Conservation (phyloP, 768 basidiomycete genomes). For the Lentinula detonsa region DNA sequence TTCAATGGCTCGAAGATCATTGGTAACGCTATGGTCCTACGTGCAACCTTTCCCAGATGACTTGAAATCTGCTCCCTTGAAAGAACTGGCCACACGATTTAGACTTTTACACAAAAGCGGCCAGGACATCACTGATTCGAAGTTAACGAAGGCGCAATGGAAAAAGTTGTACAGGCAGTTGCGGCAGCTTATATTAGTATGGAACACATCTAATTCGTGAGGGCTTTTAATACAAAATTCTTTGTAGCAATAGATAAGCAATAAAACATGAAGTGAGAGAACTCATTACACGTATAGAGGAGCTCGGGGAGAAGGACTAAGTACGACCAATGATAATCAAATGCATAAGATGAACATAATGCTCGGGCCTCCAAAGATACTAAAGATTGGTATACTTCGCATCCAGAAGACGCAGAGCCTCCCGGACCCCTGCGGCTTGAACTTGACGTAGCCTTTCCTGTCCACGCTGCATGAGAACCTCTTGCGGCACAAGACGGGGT, state of each 20-base stretch:
- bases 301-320: background rate
- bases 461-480: constrained; percentile 59
- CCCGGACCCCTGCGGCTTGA: constrained; percentile 63
- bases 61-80: constrained; percentile 37
- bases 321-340: background rate
- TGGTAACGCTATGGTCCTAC: constrained; percentile 60
- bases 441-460: constrained; percentile 58
- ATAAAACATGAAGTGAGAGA: background rate
- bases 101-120: constrained; percentile 28
- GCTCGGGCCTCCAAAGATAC: background rate
- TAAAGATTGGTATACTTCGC: constrained; percentile 33
- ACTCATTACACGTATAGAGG: background rate
- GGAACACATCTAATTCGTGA: constrained; percentile 7
- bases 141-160: constrained; percentile 24
- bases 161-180: constrained; percentile 33
- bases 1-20: constrained; percentile 41
- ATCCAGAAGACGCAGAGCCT: constrained; percentile 73
- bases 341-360: background rate
- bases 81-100: constrained; percentile 40
- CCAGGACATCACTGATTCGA: constrained; percentile 13
- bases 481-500: constrained; percentile 52
- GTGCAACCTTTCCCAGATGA: constrained; percentile 55
- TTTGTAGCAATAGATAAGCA: background rate
- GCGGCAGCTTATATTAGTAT: constrained; percentile 7
- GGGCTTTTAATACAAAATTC: background rate